Base-by-base conservation (phyloP, 768 basidiomycete genomes). In the Trametes maxima region DNA sequence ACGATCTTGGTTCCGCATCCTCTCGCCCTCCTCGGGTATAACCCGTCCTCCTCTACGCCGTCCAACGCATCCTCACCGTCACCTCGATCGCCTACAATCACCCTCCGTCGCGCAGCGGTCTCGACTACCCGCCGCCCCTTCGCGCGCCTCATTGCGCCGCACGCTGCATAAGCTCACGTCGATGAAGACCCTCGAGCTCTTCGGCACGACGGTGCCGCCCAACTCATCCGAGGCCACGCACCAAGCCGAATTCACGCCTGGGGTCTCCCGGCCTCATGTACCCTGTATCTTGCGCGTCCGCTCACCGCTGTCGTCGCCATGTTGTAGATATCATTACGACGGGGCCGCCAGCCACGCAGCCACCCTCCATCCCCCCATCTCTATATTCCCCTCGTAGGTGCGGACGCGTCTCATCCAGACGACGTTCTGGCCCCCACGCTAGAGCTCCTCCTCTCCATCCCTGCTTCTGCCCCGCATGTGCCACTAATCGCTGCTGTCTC, bases 1-100 rank as follows among this genome's bases (percentile, higher is more conserved):
- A 50, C 57, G 40, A 50, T 58, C 48, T 50, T 50, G 57, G 57
- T 58, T 47, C 57, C 36, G 14, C 57, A 3, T 42, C 48, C 7
- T n/a, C 19, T 19, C 39, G 21, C 40, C 43, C n/a, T 37, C 43
- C n/a, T 37, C 54, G 14, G 37, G 52, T 39, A 10, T 25, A 21
- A 14, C 40, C 19, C 24, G 19, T 24, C 36, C 25, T 25, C 24
- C 56, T n/a, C 24, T 13, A 11, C 25, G 12, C 24, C n/a, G 42
- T 43, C 57, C 21, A 10, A 1, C 37, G 25, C 5, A 17, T 43
- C 40, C 37, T 42, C 56, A 14, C 56, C 25, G 10, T 22, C 43
- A 19, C 24, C 54, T 19, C 36, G 43, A 55, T 46, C 44, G 54
- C 54, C n/a, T 12, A 45, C 33, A 40, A 25, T 19, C 24, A 19